Evolutionary conservation across 202 grass and related monocot species (phyloP).

Genomic region (Setaria italica): DNA sequence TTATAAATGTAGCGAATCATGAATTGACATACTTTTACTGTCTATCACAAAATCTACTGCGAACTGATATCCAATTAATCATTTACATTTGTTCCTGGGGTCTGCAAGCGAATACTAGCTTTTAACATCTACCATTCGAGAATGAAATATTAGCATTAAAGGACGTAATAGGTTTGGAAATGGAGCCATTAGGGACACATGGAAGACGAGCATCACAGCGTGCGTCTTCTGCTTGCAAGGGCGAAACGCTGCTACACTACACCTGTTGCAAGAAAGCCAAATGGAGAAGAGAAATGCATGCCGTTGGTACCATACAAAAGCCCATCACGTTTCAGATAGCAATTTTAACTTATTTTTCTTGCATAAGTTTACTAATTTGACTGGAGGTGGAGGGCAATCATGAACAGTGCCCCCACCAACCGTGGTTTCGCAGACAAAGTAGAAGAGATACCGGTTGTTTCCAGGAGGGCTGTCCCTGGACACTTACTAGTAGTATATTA

Average conservation of each 20-base stretch:
- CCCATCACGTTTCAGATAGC: too few species aligned
- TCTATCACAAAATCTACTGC: too few species aligned
- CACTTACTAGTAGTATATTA: too few species aligned
- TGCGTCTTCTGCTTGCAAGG: background rate
- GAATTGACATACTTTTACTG: background rate
- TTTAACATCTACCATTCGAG: background rate
- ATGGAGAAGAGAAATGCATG: background rate
- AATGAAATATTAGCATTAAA: background rate
- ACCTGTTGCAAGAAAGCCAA: background rate
- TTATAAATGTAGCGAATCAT: background rate
- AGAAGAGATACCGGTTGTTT: background rate
- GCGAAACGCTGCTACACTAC: background rate
- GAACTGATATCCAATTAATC: too few species aligned
- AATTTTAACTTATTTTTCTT: too few species aligned
- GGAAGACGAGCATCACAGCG: background rate
- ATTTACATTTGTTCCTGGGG: background rate
- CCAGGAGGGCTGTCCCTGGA: background rate
- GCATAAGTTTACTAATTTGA: too few species aligned
- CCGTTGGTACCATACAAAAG: background rate
- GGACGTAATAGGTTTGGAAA: background rate
- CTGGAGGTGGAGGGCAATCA: background rate
- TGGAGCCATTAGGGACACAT: background rate
- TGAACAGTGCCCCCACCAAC: background rate
- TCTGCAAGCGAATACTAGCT: background rate
- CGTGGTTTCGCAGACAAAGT: too few species aligned